Evolutionary conservation across 805 yeast genomes (phyloP).

Genomic region (Huiozyma sinensis): DNA sequence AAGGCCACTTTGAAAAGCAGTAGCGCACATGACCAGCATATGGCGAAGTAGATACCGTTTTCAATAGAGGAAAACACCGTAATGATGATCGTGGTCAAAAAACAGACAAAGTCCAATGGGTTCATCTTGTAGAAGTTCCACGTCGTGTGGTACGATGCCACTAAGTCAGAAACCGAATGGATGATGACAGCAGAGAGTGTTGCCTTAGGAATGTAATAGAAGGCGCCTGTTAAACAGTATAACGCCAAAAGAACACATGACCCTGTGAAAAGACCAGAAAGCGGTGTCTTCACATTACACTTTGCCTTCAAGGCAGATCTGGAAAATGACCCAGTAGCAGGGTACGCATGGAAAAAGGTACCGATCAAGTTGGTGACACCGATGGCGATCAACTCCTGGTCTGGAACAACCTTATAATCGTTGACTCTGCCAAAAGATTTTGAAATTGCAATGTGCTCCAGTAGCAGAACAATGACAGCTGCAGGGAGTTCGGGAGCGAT

Average conservation of each 20-base stretch:
- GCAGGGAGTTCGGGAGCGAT: constrained; percentile 79
- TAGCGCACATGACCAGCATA: constrained; percentile 70
- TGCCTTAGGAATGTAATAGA: constrained; percentile 85
- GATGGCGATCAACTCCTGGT: constrained; percentile 89
- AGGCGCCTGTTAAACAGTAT: constrained; percentile 72
- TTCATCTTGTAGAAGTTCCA: constrained; percentile 59
- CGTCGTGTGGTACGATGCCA: constrained; percentile 58
- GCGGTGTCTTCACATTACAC: constrained; percentile 90
- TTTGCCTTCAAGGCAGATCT: constrained; percentile 90
- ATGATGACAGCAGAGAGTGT: constrained; percentile 79
- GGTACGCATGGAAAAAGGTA: constrained; percentile 86
- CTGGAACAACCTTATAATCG: constrained; percentile 83
- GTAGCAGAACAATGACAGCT: constrained; percentile 65
- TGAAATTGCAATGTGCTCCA: constrained; percentile 89
- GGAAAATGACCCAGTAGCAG: constrained; percentile 92
- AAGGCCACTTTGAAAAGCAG: constrained; percentile 64
- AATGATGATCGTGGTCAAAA: constrained; percentile 59
- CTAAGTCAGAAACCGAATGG: constrained; percentile 83
- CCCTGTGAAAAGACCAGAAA: constrained; percentile 88
- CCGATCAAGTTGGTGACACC: constrained; percentile 87
- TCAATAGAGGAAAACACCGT: constrained; percentile 75
- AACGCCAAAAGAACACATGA: constrained; percentile 78
- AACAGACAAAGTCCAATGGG: constrained; percentile 67
- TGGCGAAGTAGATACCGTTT: constrained; percentile 83
- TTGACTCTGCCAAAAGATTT: constrained; percentile 89